These are phyloP conservation scores for Neurospora tetraspora DNA, from an alignment of 495 filamentous ascomycete species.

Conservation along the genomic window DNA sequence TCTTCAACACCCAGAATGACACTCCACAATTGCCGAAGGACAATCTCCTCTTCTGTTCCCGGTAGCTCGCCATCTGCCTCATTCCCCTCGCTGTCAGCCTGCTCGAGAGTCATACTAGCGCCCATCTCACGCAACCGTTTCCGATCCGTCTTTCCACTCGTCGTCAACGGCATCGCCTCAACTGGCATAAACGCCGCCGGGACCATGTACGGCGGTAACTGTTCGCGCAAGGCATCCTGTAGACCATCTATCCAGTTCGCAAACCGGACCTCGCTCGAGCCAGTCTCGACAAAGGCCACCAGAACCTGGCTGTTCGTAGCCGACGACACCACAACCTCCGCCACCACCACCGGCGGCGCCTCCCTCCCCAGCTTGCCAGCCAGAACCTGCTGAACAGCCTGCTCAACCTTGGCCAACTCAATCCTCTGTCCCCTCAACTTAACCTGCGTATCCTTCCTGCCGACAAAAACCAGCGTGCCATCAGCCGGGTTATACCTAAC, in stretches of 20 bases:
- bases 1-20: constrained; percentile 27
- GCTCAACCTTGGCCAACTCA: constrained; percentile 30
- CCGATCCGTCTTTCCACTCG: constrained; percentile 48
- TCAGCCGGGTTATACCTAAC: constrained; percentile 37
- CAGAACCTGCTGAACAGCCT: background rate
- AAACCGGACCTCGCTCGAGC: background rate
- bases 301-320: constrained; percentile 2
- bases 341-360: constrained; percentile 11
- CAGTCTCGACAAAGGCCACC: background rate
- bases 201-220: constrained; percentile 43
- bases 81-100: background rate
- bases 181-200: constrained; percentile 47
- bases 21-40: constrained; percentile 37
- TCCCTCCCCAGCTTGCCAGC: constrained; percentile 3
- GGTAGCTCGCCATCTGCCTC: constrained; percentile 3
- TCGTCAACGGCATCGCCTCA: constrained; percentile 36
- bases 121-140: constrained; percentile 24
- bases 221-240: background rate
- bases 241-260: background rate
- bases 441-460: constrained; percentile 31
- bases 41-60: constrained; percentile 21
- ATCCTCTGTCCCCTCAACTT: constrained; percentile 32
- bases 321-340: constrained; percentile 21
- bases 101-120: constrained; percentile 1
- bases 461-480: constrained; percentile 19